A percentile compares a stretch with the other conserved stretches of the same genome.
These are phyloP conservation scores for Populus tomentosa DNA, from an alignment of 441 rosid species.

Conservation along the genomic window DNA sequence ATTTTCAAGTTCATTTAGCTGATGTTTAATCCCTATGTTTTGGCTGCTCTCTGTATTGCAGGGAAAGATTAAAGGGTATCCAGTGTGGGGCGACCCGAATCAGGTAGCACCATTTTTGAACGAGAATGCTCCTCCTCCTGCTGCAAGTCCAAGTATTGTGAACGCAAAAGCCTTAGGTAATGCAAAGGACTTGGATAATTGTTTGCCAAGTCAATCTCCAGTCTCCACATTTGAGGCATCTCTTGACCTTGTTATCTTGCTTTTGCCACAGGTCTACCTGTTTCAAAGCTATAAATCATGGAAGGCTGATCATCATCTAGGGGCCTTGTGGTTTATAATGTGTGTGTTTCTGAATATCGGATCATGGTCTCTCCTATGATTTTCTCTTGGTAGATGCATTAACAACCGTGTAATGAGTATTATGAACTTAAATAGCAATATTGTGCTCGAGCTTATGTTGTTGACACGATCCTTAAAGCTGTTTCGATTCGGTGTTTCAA, in stretches of 20 bases:
- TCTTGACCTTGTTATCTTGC: background rate
- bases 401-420: background rate
- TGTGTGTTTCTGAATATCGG: background rate
- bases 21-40: background rate
- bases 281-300: slow-evolving; percentile 57
- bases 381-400: background rate
- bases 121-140: slow-evolving; percentile 68
- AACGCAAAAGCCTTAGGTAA: slow-evolving; percentile 84
- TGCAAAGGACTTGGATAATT: background rate
- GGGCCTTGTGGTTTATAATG: background rate
- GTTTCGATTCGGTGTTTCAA: background rate
- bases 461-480: background rate
- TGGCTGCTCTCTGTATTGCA: slow-evolving; percentile 13
- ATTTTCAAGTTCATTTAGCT: background rate
- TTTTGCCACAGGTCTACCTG: slow-evolving; percentile 56
- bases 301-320: background rate
- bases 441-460: background rate
- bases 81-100: slow-evolving; percentile 70
- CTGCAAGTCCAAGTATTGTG: slow-evolving; percentile 83
- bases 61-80: slow-evolving; percentile 95
- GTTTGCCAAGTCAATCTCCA: background rate
- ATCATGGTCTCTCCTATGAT: background rate
- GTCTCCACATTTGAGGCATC: background rate
- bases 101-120: slow-evolving; percentile 73
- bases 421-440: background rate